Percentiles rank a stretch among this genome's conserved stretches.
phyloP scores from a whole-genome alignment of 345 rosid species.

The Acer yangbiense region DNA sequence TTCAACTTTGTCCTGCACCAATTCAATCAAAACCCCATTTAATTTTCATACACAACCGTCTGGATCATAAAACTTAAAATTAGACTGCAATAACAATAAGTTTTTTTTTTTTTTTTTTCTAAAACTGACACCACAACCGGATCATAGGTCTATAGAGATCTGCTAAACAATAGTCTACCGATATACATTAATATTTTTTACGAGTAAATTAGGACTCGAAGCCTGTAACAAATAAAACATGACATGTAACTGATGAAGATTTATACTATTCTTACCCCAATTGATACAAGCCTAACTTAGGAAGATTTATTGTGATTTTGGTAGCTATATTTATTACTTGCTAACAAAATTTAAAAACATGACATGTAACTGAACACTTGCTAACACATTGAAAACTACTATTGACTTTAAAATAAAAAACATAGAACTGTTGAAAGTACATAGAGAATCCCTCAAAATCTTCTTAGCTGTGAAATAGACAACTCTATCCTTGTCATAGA shows the following conservation, averaged over 20 bases:
- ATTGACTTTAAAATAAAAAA: background rate
- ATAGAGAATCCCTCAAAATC: constrained; percentile 28
- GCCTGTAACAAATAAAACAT: too few species aligned
- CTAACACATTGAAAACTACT: background rate
- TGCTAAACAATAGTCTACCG: too few species aligned
- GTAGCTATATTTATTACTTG: background rate
- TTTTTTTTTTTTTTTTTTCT: too few species aligned
- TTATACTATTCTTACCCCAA: too few species aligned
- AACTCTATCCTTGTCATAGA: constrained; percentile 31
- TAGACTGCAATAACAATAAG: background rate
- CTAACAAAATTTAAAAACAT: background rate
- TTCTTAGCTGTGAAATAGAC: constrained; percentile 37
- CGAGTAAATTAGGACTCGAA: too few species aligned
- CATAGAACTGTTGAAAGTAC: constrained; percentile 15
- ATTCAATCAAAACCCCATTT: background rate
- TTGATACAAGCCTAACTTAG: too few species aligned
- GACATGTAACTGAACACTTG: background rate
- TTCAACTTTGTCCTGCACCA: constrained; percentile 76
- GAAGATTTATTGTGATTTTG: background rate
- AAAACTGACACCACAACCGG: too few species aligned
- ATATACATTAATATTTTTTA: too few species aligned
- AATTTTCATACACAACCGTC: background rate
- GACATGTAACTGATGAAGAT: too few species aligned
- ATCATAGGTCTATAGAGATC: too few species aligned
- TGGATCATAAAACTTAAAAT: background rate